Conservation (phyloP, 805 yeast species). For the Yamadazyma paraphyllophila region DNA sequence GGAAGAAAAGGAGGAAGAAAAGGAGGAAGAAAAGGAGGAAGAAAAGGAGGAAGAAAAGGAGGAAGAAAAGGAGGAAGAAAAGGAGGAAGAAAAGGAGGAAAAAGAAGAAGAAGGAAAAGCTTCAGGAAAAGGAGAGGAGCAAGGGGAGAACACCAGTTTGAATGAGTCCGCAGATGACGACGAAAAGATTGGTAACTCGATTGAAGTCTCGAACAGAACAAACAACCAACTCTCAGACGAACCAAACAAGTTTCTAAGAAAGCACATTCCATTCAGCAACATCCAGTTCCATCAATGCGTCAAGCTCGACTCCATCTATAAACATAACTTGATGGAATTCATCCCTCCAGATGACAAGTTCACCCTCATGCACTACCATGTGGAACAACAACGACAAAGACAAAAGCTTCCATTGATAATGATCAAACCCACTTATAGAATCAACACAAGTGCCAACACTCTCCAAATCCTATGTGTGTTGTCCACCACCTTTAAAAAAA, state of each 20-base stretch:
- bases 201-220: neutral
- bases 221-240: constrained; percentile 12
- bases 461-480: constrained; percentile 36
- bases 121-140: no score
- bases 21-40: no score
- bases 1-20: no score
- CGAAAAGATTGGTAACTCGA: no score
- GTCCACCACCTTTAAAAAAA: constrained; percentile 33
- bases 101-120: neutral
- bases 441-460: constrained; percentile 19
- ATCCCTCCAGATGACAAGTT: constrained; percentile 76
- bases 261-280: constrained; percentile 32
- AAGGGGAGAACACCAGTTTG: no score
- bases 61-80: constrained; percentile 12
- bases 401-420: constrained; percentile 43
- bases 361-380: constrained; percentile 36
- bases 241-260: constrained; percentile 8
- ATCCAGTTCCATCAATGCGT: constrained; percentile 65
- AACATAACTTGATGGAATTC: constrained; percentile 65
- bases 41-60: constrained; percentile 8
- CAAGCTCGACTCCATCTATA: constrained; percentile 65
- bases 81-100: constrained; percentile 2
- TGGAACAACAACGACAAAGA: constrained; percentile 40
- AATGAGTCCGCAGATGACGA: no score
- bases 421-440: constrained; percentile 36